Conservation (phyloP, 495 filamentous ascomycete species). For the Hypoxylon intermedium region DNA sequence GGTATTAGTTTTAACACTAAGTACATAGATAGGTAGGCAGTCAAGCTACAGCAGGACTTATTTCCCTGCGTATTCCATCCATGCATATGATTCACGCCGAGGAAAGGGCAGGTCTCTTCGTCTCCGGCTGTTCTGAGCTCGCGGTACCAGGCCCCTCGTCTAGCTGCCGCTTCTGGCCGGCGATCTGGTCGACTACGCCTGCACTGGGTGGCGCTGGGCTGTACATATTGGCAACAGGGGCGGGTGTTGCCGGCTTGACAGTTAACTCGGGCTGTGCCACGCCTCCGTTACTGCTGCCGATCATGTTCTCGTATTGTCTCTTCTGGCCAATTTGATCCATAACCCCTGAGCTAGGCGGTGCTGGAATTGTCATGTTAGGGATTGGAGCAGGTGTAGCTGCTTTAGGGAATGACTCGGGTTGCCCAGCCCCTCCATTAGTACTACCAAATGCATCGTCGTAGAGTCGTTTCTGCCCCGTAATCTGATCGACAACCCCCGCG, state of each 20-base stretch:
- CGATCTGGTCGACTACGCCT: slow-evolving; percentile 35
- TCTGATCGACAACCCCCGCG: slow-evolving; percentile 43
- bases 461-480: slow-evolving; percentile 39
- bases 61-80: not conserved
- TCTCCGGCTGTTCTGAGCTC: slow-evolving; percentile 40
- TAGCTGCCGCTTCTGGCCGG: slow-evolving; percentile 35
- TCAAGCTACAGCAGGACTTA: no score
- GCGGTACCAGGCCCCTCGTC: slow-evolving; percentile 40
- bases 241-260: not conserved
- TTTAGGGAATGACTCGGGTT: slow-evolving; percentile 6
- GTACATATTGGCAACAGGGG: slow-evolving; percentile 14
- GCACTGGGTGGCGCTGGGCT: slow-evolving; percentile 34
- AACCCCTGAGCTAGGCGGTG: slow-evolving; percentile 25
- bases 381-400: slow-evolving; percentile 5
- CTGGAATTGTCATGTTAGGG: slow-evolving; percentile 21
- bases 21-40: no score
- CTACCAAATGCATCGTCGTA: slow-evolving; percentile 19
- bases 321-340: slow-evolving; percentile 32
- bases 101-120: slow-evolving; percentile 34
- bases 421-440: slow-evolving; percentile 1
- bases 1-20: no score
- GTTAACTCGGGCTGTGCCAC: slow-evolving; percentile 6
- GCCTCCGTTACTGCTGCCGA: slow-evolving; percentile 4
- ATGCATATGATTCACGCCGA: slow-evolving; percentile 1
- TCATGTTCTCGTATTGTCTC: slow-evolving; percentile 3